Evolutionary conservation across 78 protist genomes (phyloP).

Genomic region (Dictyostelium capitatum): DNA sequence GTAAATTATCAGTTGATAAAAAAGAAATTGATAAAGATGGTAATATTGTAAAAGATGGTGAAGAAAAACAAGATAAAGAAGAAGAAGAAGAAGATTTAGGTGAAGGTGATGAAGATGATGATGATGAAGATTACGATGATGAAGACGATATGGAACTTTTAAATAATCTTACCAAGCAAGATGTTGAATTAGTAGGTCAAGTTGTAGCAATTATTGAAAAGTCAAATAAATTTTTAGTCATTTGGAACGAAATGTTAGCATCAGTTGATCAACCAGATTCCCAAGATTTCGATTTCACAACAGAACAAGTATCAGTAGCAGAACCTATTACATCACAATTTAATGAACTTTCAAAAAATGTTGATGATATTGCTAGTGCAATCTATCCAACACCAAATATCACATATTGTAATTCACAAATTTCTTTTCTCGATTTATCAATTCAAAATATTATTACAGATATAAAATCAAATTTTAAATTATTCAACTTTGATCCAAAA

Average conservation of each 20-base stretch:
- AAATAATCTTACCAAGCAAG: slow-evolving; percentile 8
- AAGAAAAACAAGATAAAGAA: background rate
- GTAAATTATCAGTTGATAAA: background rate
- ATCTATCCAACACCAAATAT: slow-evolving; percentile 61
- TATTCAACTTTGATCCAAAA: background rate
- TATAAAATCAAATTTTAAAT: slow-evolving; percentile 18
- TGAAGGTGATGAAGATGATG: slow-evolving; percentile 36
- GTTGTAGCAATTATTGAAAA: background rate
- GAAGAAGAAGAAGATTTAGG: slow-evolving; percentile 38
- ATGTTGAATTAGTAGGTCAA: slow-evolving; percentile 1
- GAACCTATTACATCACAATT: slow-evolving; percentile 1
- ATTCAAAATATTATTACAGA: background rate
- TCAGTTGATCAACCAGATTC: background rate
- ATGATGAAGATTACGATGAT: slow-evolving; percentile 38
- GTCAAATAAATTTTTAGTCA: background rate
- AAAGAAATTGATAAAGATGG: background rate
- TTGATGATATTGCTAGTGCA: slow-evolving; percentile 63
- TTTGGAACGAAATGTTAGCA: background rate
- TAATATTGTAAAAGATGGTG: background rate
- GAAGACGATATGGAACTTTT: background rate
- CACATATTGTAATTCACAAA: slow-evolving; percentile 4
- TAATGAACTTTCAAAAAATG: slow-evolving; percentile 42
- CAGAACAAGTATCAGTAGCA: background rate
- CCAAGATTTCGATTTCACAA: background rate
- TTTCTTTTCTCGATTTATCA: background rate